A percentile compares a stretch with the other conserved stretches of the same genome.
These are phyloP conservation scores for Leishmania aethiopica DNA, from an alignment of 208 protist species.

Conservation along the genomic window DNA sequence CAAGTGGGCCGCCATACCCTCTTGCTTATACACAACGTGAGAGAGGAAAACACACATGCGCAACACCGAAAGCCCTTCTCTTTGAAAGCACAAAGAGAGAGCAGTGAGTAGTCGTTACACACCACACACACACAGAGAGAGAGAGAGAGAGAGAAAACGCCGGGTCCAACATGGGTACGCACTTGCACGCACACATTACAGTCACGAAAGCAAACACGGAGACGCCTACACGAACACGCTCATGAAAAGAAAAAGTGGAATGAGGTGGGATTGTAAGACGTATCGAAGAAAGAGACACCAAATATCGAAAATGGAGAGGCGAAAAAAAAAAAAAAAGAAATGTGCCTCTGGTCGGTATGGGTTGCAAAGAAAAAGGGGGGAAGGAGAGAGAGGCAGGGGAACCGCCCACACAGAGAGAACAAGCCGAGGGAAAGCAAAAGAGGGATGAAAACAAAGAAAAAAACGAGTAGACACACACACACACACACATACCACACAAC, in stretches of 20 bases:
- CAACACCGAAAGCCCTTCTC: background rate
- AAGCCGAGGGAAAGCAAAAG: too few relatives aligned
- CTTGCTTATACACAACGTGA: background rate
- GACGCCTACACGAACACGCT: background rate
- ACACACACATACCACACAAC: background rate
- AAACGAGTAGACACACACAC: background rate
- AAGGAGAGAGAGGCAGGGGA: background rate
- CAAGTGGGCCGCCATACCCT: background rate
- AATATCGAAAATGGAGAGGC: background rate
- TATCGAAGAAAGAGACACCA: background rate
- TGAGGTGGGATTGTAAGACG: background rate
- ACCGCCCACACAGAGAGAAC: background rate
- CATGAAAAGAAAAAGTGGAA: background rate
- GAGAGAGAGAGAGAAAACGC: background rate
- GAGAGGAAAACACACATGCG: constrained; percentile 1
- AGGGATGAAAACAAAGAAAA: background rate
- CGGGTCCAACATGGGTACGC: background rate
- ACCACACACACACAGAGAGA: background rate
- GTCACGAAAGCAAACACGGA: background rate
- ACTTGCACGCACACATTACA: background rate
- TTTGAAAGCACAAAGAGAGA: constrained; percentile 4
- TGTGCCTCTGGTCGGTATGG: background rate
- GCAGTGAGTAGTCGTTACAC: background rate
- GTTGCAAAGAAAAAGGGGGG: background rate
- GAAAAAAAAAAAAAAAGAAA: background rate